Evolutionary conservation across 768 basidiomycete species (phyloP).

Genomic region (Lepiota venenata): DNA sequence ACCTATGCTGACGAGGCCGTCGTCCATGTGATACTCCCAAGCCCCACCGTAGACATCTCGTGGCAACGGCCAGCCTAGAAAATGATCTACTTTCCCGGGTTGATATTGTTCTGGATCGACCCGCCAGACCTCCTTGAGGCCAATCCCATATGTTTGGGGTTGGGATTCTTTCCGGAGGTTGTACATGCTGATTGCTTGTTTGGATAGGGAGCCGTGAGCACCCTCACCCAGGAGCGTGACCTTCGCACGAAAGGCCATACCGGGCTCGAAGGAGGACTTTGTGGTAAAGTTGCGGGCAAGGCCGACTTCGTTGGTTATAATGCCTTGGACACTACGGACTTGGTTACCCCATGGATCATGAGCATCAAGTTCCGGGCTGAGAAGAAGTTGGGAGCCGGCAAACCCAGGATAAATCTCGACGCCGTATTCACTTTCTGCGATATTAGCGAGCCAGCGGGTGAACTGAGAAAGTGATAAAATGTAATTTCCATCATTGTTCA

Average conservation of each 20-base stretch:
- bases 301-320: slow-evolving; percentile 93
- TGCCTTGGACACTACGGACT: slow-evolving; percentile 64
- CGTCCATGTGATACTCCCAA: slow-evolving; percentile 95
- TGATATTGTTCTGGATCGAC: slow-evolving; percentile 61
- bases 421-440: slow-evolving; percentile 77
- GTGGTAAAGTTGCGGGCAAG: slow-evolving; percentile 70
- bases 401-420: slow-evolving; percentile 98
- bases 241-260: slow-evolving; percentile 93
- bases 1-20: slow-evolving; percentile 85
- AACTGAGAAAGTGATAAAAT: slow-evolving; percentile 87
- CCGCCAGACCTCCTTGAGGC: slow-evolving; percentile 97
- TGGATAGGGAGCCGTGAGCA: slow-evolving; percentile 88
- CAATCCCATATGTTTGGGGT: slow-evolving; percentile 94
- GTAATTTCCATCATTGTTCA: slow-evolving; percentile 93
- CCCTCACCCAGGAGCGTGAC: slow-evolving; percentile 94
- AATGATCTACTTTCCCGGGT: slow-evolving; percentile 86
- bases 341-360: slow-evolving; percentile 34
- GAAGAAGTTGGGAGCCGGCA: slow-evolving; percentile 82
- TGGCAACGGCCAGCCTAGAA: slow-evolving; percentile 91
- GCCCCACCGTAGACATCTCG: slow-evolving; percentile 86
- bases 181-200: slow-evolving; percentile 73
- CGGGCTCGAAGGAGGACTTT: slow-evolving; percentile 91
- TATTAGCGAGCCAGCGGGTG: slow-evolving; percentile 81
- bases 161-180: slow-evolving; percentile 65
- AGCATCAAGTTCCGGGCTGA: slow-evolving; percentile 49